A percentile compares a stretch with the other conserved stretches of the same genome.
These are phyloP conservation scores for Bullera alba DNA, from an alignment of 768 basidiomycete genomes.

Conservation along the genomic window DNA sequence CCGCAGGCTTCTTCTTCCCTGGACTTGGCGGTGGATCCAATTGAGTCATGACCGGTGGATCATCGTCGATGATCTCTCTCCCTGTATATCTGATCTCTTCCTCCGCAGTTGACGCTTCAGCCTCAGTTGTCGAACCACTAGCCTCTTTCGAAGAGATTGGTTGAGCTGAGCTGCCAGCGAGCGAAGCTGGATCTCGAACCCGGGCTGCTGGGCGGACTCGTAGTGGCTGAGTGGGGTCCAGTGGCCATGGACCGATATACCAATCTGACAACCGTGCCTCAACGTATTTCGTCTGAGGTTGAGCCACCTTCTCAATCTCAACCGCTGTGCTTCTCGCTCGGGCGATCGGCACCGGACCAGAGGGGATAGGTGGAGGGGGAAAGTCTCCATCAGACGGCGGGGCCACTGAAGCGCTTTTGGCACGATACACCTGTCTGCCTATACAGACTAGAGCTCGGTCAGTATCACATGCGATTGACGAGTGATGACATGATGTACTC, in stretches of 20 bases:
- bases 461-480: background rate
- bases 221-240: slow-evolving; percentile 17
- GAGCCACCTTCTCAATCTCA: background rate
- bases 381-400: background rate
- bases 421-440: slow-evolving; percentile 28
- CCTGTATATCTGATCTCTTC: no score
- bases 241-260: slow-evolving; percentile 35
- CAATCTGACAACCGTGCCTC: slow-evolving; percentile 18
- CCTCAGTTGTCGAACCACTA: no score
- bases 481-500: slow-evolving; percentile 4
- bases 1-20: no score
- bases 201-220: slow-evolving; percentile 6
- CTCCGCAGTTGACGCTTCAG: no score
- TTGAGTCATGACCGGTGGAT: no score
- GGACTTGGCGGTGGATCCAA: no score
- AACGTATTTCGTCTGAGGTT: slow-evolving; percentile 7
- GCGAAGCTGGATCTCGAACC: no score
- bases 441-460: slow-evolving; percentile 24
- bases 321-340: background rate
- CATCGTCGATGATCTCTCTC: background rate
- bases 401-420: background rate
- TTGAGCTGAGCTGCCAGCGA: no score
- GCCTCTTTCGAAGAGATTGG: no score
- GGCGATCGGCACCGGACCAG: background rate
- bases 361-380: background rate